Conservation (phyloP, 306 rosid genomes). For the Quercus suber region DNA sequence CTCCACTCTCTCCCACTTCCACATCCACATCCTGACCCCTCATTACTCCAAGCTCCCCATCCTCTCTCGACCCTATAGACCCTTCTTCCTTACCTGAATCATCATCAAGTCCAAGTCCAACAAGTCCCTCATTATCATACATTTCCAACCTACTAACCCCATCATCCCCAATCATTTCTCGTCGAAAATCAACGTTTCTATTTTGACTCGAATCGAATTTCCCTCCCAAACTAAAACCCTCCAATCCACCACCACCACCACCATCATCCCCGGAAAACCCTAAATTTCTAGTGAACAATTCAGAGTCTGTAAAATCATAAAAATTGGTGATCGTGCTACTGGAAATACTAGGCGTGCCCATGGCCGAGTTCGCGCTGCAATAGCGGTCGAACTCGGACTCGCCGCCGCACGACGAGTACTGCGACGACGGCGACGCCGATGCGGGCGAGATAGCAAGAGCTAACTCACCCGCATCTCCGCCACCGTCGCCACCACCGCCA, state of each 20-base stretch:
- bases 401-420: constrained; percentile 72
- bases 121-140: constrained; percentile 47
- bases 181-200: constrained; percentile 17
- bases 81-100: constrained; percentile 21
- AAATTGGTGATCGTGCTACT: constrained; percentile 72
- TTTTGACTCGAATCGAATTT: constrained; percentile 26
- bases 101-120: neutral
- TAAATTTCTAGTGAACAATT: constrained; percentile 35
- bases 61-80: neutral
- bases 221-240: constrained; percentile 50
- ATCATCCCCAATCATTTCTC: neutral
- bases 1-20: neutral
- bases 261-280: constrained; percentile 38
- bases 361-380: constrained; percentile 77
- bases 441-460: neutral
- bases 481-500: constrained; percentile 24
- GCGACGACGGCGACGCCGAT: constrained; percentile 28
- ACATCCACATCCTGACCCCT: constrained; percentile 1
- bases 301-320: constrained; percentile 59
- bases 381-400: constrained; percentile 90
- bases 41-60: neutral
- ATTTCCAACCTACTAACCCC: constrained; percentile 45
- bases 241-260: constrained; percentile 39
- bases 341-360: constrained; percentile 77
- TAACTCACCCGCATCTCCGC: constrained; percentile 4